Evolutionary conservation across 352 stramenopile genomes (phyloP).

Genomic region (Elongisporangium undulatum): DNA sequence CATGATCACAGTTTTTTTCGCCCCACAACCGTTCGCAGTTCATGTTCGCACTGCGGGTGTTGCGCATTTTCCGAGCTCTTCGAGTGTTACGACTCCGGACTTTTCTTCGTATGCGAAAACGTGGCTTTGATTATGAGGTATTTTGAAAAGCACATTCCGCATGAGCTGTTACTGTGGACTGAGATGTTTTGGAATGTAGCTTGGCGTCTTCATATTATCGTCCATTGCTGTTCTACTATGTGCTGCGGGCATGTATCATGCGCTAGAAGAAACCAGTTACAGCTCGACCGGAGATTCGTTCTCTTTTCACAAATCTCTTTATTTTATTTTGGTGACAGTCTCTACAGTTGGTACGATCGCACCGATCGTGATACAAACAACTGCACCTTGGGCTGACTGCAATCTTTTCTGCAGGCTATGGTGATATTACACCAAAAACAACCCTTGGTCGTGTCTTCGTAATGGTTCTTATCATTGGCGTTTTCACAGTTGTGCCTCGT

Average conservation of each 20-base stretch:
- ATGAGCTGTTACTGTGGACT: not conserved
- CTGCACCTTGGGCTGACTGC: not conserved
- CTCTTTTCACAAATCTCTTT: constrained; percentile 60
- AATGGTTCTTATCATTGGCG: constrained; percentile 58
- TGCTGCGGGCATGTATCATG: constrained; percentile 61
- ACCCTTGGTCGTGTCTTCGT: constrained; percentile 59
- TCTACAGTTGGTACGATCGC: constrained; percentile 52
- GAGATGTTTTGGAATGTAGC: constrained; percentile 14
- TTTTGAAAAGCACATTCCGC: not conserved
- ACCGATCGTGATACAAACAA: not conserved
- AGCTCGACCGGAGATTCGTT: constrained; percentile 23
- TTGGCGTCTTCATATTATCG: constrained; percentile 65
- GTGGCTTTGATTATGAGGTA: constrained; percentile 75
- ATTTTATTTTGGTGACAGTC: constrained; percentile 71
- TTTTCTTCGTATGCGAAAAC: constrained; percentile 57
- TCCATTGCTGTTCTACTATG: constrained; percentile 56
- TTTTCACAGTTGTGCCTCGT: constrained; percentile 61
- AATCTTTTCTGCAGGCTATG: constrained; percentile 35
- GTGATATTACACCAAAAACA: constrained; percentile 52
- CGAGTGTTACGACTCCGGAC: constrained; percentile 51
- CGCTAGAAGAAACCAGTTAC: constrained; percentile 47
- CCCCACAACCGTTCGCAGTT: constrained; percentile 35
- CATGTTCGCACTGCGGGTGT: constrained; percentile 63
- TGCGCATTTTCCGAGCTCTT: constrained; percentile 65
- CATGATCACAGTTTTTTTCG: constrained; percentile 32